Evolutionary conservation across 257 asterid genomes (phyloP).

Genomic region (Gentiana macrophylla): DNA sequence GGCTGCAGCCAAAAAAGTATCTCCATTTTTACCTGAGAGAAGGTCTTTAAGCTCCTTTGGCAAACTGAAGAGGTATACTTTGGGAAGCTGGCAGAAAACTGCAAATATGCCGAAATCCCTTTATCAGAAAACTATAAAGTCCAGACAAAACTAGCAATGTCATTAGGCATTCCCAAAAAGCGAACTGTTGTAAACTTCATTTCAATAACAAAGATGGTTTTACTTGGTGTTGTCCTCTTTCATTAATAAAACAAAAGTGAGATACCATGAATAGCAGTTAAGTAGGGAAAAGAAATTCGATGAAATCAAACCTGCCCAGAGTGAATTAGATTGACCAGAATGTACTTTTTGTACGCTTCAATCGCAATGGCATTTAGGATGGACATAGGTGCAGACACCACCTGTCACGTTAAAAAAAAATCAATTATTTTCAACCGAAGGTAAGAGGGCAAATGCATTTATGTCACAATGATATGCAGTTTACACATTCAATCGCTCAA

Average conservation of each 20-base stretch:
- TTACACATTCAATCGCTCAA: not conserved
- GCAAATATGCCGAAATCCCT: slow-evolving; percentile 17
- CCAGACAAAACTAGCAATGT: too few relatives aligned
- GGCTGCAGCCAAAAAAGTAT: too few relatives aligned
- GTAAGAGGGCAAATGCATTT: not conserved
- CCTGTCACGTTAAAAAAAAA: slow-evolving; percentile 35
- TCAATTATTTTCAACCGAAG: not conserved
- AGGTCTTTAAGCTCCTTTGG: slow-evolving; percentile 79
- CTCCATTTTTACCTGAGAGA: slow-evolving; percentile 46
- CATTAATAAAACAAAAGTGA: not conserved
- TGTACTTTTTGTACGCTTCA: slow-evolving; percentile 93
- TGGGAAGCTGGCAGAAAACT: slow-evolving; percentile 72
- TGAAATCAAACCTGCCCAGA: slow-evolving; percentile 65
- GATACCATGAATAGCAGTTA: not conserved
- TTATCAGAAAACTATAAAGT: too few relatives aligned
- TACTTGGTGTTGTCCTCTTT: not conserved
- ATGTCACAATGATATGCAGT: not conserved
- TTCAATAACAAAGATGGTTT: too few relatives aligned
- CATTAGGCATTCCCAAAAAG: too few relatives aligned
- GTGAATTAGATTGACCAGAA: slow-evolving; percentile 80
- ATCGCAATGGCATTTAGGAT: slow-evolving; percentile 70
- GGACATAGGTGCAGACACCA: slow-evolving; percentile 94
- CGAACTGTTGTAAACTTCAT: too few relatives aligned
- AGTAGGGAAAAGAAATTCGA: slow-evolving; percentile 1
- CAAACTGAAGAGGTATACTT: slow-evolving; percentile 87